Conservation (phyloP, 768 basidiomycete species). For the Cyathus striatus region DNA sequence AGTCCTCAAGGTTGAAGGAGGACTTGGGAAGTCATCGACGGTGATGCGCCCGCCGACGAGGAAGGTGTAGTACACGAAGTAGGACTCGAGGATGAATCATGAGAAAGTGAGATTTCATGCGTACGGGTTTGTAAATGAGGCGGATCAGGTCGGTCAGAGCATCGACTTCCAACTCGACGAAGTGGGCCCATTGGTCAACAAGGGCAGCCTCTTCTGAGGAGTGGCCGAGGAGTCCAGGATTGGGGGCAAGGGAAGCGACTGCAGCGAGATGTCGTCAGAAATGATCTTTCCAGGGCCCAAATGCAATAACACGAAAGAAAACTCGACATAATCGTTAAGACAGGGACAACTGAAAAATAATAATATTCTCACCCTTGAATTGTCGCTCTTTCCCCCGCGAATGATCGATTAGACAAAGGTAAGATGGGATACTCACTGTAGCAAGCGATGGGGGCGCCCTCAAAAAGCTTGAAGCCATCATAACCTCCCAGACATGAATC, state of each 20-base stretch:
- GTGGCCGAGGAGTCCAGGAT: conserved; percentile 71
- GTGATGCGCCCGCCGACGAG: conserved; percentile 94
- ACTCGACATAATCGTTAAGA: conserved; percentile 63
- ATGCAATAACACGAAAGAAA: conserved; percentile 6
- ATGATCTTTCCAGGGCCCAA: not conserved
- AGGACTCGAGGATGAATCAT: conserved; percentile 66
- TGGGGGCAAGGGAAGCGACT: conserved; percentile 78
- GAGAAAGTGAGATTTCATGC: too few relatives aligned
- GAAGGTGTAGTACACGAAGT: conserved; percentile 79
- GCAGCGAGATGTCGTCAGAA: too few relatives aligned
- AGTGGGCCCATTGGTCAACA: conserved; percentile 82
- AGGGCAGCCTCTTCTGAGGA: conserved; percentile 63
- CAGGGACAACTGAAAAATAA: conserved; percentile 64
- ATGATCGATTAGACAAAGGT: conserved; percentile 25
- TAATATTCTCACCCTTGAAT: conserved; percentile 32
- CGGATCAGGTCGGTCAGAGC: conserved; percentile 28
- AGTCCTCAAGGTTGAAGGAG: conserved; percentile 86
- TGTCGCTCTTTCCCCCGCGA: not conserved
- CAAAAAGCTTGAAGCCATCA: conserved; percentile 77
- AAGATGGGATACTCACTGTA: conserved; percentile 66
- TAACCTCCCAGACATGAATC: conserved; percentile 76
- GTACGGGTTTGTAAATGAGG: too few relatives aligned
- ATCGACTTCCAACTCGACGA: conserved; percentile 64
- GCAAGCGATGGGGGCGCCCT: conserved; percentile 75
- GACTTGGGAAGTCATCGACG: conserved; percentile 88